Evolutionary conservation across 1,284 basidiomycete genomes (phyloP).

Genomic region (Xerocomus amazonicus): DNA sequence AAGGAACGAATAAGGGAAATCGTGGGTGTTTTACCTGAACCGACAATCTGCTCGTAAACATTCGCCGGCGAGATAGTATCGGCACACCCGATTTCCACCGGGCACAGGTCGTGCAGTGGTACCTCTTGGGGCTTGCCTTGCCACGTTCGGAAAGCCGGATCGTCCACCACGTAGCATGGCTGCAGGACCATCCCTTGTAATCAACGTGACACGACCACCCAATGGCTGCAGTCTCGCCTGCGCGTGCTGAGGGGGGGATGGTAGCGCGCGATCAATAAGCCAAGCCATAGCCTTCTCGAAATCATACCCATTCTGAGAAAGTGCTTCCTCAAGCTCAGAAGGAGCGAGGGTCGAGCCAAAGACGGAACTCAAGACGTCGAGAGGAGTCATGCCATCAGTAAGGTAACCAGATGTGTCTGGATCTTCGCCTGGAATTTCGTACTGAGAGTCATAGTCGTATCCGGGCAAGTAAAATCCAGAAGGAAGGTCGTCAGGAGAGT

Average conservation of each 20-base stretch:
- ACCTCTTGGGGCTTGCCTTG: slow-evolving; percentile 41
- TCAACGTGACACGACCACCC: slow-evolving; percentile 59
- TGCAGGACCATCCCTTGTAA: slow-evolving; percentile 50
- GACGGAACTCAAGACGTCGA: slow-evolving; percentile 92
- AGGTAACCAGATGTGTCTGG: slow-evolving; percentile 50
- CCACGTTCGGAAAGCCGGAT: slow-evolving; percentile 37
- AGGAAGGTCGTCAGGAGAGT: slow-evolving; percentile 47
- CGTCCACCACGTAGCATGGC: slow-evolving; percentile 42
- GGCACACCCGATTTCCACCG: slow-evolving; percentile 73
- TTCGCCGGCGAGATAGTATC: slow-evolving; percentile 96
- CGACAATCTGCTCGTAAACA: slow-evolving; percentile 95
- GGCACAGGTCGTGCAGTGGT: slow-evolving; percentile 56
- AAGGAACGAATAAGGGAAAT: neutral
- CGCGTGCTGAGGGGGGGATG: slow-evolving; percentile 40
- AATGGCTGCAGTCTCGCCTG: slow-evolving; percentile 56
- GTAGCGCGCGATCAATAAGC: slow-evolving; percentile 73
- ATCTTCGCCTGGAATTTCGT: slow-evolving; percentile 46
- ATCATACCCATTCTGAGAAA: slow-evolving; percentile 85
- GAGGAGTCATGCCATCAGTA: slow-evolving; percentile 91
- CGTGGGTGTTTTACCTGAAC: slow-evolving; percentile 68
- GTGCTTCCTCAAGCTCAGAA: slow-evolving; percentile 89
- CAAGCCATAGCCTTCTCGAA: slow-evolving; percentile 94
- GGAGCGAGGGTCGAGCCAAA: slow-evolving; percentile 87
- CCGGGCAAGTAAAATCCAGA: slow-evolving; percentile 32
- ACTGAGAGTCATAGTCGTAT: slow-evolving; percentile 37